Evolutionary conservation across 2,329 filamentous ascomycete species (phyloP).

Genomic region (Fusarium pseudoanthophilum): DNA sequence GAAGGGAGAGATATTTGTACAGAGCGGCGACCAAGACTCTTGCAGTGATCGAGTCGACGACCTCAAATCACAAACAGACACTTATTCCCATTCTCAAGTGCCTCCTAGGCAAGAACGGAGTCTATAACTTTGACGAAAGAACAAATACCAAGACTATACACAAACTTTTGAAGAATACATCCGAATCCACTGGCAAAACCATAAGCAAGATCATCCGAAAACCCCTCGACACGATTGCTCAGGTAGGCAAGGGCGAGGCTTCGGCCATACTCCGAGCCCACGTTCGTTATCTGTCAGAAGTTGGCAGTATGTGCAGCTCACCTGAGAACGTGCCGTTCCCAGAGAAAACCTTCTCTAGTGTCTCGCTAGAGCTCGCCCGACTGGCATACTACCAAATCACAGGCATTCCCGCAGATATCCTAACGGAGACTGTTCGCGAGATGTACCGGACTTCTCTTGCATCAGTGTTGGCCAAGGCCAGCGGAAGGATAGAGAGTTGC

Average conservation of each 20-base stretch:
- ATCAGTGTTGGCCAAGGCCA: conserved; percentile 64
- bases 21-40: conserved; percentile 80
- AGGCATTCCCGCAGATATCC: conserved; percentile 53
- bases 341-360: not conserved
- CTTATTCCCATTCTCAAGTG: conserved; percentile 71
- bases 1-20: conserved; percentile 81
- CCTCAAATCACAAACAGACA: conserved; percentile 64
- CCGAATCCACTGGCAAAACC: conserved; percentile 64
- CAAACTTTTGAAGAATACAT: conserved; percentile 72
- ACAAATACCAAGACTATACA: conserved; percentile 90
- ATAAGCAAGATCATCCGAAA: conserved; percentile 61
- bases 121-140: conserved; percentile 83
- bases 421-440: conserved; percentile 65
- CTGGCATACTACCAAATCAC: conserved; percentile 65
- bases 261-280: conserved; percentile 58
- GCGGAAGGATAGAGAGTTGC: conserved; percentile 64
- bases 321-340: not conserved
- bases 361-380: conserved; percentile 61
- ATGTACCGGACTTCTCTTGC: conserved; percentile 67
- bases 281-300: conserved; percentile 64
- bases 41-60: conserved; percentile 74
- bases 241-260: conserved; percentile 34
- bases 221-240: conserved; percentile 50
- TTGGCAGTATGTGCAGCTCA: conserved; percentile 35
- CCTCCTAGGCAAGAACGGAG: conserved; percentile 76